Percentiles rank a stretch among this genome's conserved stretches.
Evolutionary conservation across 1,139 yeast species (phyloP).

Genomic region (Pichia sp.): DNA sequence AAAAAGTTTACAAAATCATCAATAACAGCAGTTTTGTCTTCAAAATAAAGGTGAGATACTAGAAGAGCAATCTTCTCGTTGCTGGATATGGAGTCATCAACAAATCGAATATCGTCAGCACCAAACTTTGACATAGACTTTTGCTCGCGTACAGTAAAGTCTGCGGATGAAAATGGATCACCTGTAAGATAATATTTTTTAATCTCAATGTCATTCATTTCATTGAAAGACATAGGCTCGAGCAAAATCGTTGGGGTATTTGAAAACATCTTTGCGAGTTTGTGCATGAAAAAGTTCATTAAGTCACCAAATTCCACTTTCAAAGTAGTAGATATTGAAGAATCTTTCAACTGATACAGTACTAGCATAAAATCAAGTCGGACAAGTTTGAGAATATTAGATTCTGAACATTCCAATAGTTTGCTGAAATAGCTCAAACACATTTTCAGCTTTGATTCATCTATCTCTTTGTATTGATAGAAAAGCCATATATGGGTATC

Average conservation of each 20-base stretch:
- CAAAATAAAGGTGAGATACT: constrained; percentile 24
- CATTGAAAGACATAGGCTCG: constrained; percentile 64
- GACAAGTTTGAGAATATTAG: constrained; percentile 56
- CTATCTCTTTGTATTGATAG: constrained; percentile 56
- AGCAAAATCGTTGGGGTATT: constrained; percentile 47
- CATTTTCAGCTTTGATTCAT: constrained; percentile 55
- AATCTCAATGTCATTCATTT: constrained; percentile 36
- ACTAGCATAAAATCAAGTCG: constrained; percentile 72
- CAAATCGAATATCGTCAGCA: constrained; percentile 18
- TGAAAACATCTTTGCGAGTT: constrained; percentile 47
- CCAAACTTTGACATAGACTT: constrained; percentile 13
- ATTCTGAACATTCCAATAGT: constrained; percentile 59
- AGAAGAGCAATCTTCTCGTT: constrained; percentile 25
- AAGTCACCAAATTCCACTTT: constrained; percentile 64
- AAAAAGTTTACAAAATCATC: constrained; percentile 18
- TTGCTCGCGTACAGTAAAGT: constrained; percentile 8
- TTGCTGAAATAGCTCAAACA: constrained; percentile 71
- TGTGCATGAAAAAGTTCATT: constrained; percentile 61
- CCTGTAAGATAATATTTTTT: constrained; percentile 44
- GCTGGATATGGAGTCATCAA: constrained; percentile 18
- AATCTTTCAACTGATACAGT: constrained; percentile 41
- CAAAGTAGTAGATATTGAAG: constrained; percentile 22
- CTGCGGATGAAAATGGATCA: constrained; percentile 32
- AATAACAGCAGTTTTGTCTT: constrained; percentile 21
- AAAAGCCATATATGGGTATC: constrained; percentile 34